Evolutionary conservation across 1,284 basidiomycete species (phyloP), one percentile per base, ranked within the genome.

Genomic region (Athelia psychrophila): DNA sequence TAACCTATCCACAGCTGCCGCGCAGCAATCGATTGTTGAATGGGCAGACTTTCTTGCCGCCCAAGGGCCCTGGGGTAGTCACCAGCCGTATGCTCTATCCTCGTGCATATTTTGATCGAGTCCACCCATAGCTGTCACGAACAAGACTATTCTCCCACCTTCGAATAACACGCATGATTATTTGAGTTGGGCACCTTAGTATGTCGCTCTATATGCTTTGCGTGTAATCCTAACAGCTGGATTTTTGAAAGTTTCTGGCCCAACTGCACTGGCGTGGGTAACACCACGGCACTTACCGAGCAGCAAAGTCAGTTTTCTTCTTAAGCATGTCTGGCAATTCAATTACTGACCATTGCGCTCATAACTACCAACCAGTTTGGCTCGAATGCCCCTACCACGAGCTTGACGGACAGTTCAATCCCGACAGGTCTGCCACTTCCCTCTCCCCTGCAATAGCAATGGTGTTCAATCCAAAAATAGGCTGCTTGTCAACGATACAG

Each of bases 181-280:
- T 58, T 67, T 80, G 72, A 80, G 78, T 57, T 81, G 77, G 77
- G 74, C 77, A 9, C 78, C 79, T 32, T 79, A 81, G 79, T 81
- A 63, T 33, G 72, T 61, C 47, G 23, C 19, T 49, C 46, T 22
- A 27, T 49, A 9, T 15, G 24, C 32, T 13, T 2, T 24, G 22
- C 16, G 53, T 48, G n/a, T n/a, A 6, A n/a, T 23, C 2, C 35
- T 47, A 16, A 52, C 48, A 4, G n/a, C 47, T 45, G 27, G 13
- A 13, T 30, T 30, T 30, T 30, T 23, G 42, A 1, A 51, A 85
- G 83, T 55, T 78, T 73, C 65, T 84, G 82, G 82, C 81, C 83
- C 1, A 71, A 84, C 57, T 85, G 83, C 60, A 75, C 71, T n/a
- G 59, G 61, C 3, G 72, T 67, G n/a, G 70, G 70, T 20, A 77